Percentiles rank a stretch among this genome's conserved stretches.
These are phyloP conservation scores for Beauveria pseudobassiana DNA, from an alignment of 2,329 filamentous ascomycete genomes.

Conservation along the genomic window DNA sequence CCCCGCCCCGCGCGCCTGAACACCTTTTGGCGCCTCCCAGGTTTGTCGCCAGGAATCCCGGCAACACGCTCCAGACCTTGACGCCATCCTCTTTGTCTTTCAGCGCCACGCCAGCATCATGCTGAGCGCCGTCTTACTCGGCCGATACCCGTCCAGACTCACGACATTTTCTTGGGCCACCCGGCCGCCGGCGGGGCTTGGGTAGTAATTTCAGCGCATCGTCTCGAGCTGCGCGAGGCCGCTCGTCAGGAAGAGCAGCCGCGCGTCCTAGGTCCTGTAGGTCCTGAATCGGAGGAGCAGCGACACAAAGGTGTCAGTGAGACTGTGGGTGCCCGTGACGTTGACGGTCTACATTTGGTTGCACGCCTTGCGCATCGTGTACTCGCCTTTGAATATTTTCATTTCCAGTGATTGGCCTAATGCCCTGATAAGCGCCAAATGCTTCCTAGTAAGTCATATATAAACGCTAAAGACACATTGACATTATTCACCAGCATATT, in stretches of 20 bases:
- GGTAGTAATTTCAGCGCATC: slow-evolving; percentile 13
- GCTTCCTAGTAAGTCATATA: neutral
- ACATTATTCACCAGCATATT: slow-evolving; percentile 29
- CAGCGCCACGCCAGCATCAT: slow-evolving; percentile 41
- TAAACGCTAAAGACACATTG: slow-evolving; percentile 15
- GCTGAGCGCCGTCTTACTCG: slow-evolving; percentile 37
- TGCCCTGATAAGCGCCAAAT: neutral
- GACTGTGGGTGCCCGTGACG: slow-evolving; percentile 31
- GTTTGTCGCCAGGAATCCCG: slow-evolving; percentile 33
- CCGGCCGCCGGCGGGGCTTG: slow-evolving; percentile 19
- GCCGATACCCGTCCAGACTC: slow-evolving; percentile 26
- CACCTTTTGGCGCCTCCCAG: slow-evolving; percentile 22
- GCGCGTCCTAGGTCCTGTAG: slow-evolving; percentile 23
- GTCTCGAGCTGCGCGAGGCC: slow-evolving; percentile 29
- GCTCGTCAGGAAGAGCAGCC: slow-evolving; percentile 40
- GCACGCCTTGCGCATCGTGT: slow-evolving; percentile 30
- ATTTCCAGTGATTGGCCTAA: slow-evolving; percentile 32
- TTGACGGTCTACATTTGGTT: slow-evolving; percentile 40
- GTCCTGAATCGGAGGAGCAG: slow-evolving; percentile 31
- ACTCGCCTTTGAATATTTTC: slow-evolving; percentile 18
- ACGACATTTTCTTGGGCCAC: slow-evolving; percentile 30
- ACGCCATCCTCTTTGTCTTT: slow-evolving; percentile 32
- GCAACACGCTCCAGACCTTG: slow-evolving; percentile 32
- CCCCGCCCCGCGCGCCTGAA: slow-evolving; percentile 21
- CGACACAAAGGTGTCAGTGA: slow-evolving; percentile 31